These are phyloP conservation scores for Danielia reshetovae DNA, from an alignment of 805 yeast genomes.

Conservation along the genomic window DNA sequence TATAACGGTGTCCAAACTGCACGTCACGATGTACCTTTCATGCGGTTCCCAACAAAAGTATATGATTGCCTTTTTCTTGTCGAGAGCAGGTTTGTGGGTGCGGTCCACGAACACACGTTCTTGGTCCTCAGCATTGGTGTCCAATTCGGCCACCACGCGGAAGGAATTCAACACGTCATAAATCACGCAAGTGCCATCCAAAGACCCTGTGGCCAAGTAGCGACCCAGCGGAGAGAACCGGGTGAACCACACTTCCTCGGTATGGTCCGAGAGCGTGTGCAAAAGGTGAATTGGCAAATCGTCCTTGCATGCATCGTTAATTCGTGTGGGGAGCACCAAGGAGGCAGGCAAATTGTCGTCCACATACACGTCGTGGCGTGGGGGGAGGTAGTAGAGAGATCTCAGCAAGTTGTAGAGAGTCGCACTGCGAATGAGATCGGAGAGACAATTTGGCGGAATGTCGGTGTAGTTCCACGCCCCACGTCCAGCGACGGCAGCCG, in stretches of 20 bases:
- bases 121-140: slow-evolving; percentile 25
- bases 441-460: slow-evolving; percentile 10
- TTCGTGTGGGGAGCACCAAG: background rate
- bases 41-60: slow-evolving; percentile 75
- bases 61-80: slow-evolving; percentile 37
- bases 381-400: slow-evolving; percentile 14
- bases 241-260: slow-evolving; percentile 80
- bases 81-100: slow-evolving; percentile 22
- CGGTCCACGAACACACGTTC: slow-evolving; percentile 23
- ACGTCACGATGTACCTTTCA: slow-evolving; percentile 61
- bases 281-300: slow-evolving; percentile 47
- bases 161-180: slow-evolving; percentile 56
- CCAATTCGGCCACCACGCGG: slow-evolving; percentile 27
- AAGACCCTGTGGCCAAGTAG: slow-evolving; percentile 71
- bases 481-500: background rate
- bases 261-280: slow-evolving; percentile 48
- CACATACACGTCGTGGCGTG: slow-evolving; percentile 3
- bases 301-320: slow-evolving; percentile 1
- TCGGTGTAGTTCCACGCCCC: background rate
- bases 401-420: slow-evolving; percentile 5
- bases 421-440: slow-evolving; percentile 11
- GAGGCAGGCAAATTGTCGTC: background rate
- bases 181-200: slow-evolving; percentile 59
- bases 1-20: slow-evolving; percentile 68
- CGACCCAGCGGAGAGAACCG: slow-evolving; percentile 75